Evolutionary conservation across 2,329 filamentous ascomycete species (phyloP).

Genomic region (Ophiostoma himal-ulmi): DNA sequence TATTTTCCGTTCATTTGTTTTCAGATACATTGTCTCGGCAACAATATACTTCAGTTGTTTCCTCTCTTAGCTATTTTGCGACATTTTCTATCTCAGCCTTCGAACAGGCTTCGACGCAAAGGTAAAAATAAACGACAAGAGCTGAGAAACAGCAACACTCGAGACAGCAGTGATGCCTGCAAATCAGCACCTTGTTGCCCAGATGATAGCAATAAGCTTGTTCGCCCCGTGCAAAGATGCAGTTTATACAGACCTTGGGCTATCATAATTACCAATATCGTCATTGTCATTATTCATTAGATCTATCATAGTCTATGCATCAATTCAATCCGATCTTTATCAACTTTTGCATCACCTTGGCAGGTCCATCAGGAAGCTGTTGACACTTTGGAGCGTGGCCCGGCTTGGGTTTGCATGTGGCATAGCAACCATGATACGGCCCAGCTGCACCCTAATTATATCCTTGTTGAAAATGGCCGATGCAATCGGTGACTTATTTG

Average conservation of each 20-base stretch:
- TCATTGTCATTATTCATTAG: slow-evolving; percentile 12
- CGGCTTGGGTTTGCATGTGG: slow-evolving; percentile 78
- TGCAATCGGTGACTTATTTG: not conserved
- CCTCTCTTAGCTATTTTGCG: not conserved
- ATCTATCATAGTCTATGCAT: not conserved
- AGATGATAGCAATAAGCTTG: not conserved
- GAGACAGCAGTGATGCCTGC: too few relatives aligned
- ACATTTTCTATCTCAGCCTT: not conserved
- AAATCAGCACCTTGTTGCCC: not conserved
- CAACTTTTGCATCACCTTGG: slow-evolving; percentile 18
- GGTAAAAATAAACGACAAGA: too few relatives aligned
- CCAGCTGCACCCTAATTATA: slow-evolving; percentile 68
- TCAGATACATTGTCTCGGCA: not conserved
- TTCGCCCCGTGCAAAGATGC: not conserved
- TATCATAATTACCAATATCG: too few relatives aligned
- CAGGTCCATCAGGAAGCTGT: slow-evolving; percentile 75
- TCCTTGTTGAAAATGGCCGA: slow-evolving; percentile 58
- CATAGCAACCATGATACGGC: slow-evolving; percentile 74
- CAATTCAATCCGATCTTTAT: not conserved
- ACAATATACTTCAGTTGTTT: not conserved
- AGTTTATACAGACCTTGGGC: not conserved
- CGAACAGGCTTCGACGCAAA: not conserved
- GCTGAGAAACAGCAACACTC: too few relatives aligned
- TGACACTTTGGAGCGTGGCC: slow-evolving; percentile 82
- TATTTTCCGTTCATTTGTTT: not conserved